Base-by-base conservation (phyloP, 2,329 filamentous ascomycete species). In the Alternaria tenuissima region DNA sequence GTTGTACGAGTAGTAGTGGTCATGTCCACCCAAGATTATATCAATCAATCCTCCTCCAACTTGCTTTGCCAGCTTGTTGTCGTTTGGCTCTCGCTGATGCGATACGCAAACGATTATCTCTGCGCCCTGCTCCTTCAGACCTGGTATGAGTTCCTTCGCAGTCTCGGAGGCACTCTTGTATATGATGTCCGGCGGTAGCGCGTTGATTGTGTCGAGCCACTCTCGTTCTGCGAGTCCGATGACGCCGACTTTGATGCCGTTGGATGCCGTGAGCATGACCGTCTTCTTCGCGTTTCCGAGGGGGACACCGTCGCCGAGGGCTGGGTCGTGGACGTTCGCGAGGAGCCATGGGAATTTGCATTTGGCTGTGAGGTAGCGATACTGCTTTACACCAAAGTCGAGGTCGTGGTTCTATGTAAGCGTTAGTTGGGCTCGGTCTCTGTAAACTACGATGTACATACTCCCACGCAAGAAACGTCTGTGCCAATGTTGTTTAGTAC, bases 341-440 rank as follows among this genome's bases (percentile, higher is more conserved):
- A 96, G 85, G 1, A 97, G 86, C 93, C 94, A 97, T 4, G 93
- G 93, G 69, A 97, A 97, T 22, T 85, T 86, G 80, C 93, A 96
- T 74, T 92, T 89, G 34, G 83, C 82, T 5, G 89, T 84, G 49
- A 97, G 82, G 71, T 93, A 84, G 57, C 87, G 84, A 75, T 94
- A 94, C 76, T 96, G 93, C 56, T 86, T 84, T 41, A 96, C 90
- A 12, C 93, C 94, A 78, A 97, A 97, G 80, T 97, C 94, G 55
- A 97, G 87, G 75, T 97, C 94, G 77, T 97, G 93, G 75, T 97
- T 97, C 86, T 93, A 20, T 1, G 22, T 47, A 9, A 9, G 28
- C 11, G 57, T 76, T 43, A 75, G 66, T 44, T 36, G 20, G 7
- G 18, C 9, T 30, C 20, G n/a, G 14, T 20, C 16, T 51, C 51